Conservation (phyloP, 202 grass and related monocot species). For the Hordeum pubiflorum region DNA sequence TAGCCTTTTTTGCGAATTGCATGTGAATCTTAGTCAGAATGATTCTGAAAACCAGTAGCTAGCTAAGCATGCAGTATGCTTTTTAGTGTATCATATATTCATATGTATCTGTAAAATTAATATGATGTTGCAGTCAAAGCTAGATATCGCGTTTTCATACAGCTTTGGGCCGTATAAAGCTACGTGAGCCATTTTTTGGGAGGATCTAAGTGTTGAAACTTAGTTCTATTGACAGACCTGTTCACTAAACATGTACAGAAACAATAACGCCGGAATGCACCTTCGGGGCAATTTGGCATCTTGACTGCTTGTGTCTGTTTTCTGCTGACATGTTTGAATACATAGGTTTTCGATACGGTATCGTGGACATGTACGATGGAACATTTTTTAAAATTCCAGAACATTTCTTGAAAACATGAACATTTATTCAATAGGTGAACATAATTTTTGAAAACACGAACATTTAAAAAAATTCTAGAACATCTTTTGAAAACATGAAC, state of each 20-base stretch:
- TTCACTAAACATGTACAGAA: background rate
- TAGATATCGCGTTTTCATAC: slow-evolving; percentile 10
- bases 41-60: background rate
- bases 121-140: background rate
- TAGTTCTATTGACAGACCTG: slow-evolving; percentile 20
- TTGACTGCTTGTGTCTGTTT: background rate
- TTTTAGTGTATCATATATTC: background rate
- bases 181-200: background rate
- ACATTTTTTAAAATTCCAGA: no score
- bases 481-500: no score
- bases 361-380: no score
- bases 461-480: no score
- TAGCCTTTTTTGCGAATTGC: background rate
- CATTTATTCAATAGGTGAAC: no score
- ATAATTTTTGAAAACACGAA: no score
- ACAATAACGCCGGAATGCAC: background rate
- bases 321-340: background rate
- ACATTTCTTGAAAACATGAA: no score
- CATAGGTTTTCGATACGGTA: background rate
- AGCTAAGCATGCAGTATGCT: background rate
- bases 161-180: slow-evolving; percentile 14
- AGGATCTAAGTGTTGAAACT: slow-evolving; percentile 19
- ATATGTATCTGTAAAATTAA: background rate
- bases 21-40: slow-evolving; percentile 30
- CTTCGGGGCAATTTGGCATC: background rate